Base-by-base conservation (phyloP, 2,329 filamentous ascomycete genomes). In the Monilinia vaccinii-corymbosi region DNA sequence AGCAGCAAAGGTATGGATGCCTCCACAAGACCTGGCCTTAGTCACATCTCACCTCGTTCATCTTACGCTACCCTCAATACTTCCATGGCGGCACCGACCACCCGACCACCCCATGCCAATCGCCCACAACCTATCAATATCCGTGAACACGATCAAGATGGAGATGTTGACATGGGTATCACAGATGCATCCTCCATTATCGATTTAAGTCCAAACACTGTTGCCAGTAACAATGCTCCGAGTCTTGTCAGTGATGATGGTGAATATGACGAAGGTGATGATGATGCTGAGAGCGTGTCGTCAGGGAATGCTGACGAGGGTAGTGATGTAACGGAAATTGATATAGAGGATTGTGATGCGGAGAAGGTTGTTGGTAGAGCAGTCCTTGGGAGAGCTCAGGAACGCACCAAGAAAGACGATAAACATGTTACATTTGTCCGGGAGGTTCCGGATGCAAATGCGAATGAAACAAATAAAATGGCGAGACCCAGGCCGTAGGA, bases 161-260 rank as follows among this genome's bases (percentile, higher is more conserved):
- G 66, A 46, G 70, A 74, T 31, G 70, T 73, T 47, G 68, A 78
- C 31, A 42, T 44, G 77, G 74, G 64, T 80, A 79, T 69, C 51
- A 46, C 34, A 8, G 58, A 64, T 58, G 74, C 78, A 49, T 80
- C 83, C 60, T 77, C 84, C 70, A 82, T 85, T 58, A 77, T 78
- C 50, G 83, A 88, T 58, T 73, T 89, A 60, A 89, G 86, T 67
- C 87, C 87, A 6, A 84, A 84, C 67, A 87, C 86, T 0, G 74
- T 85, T 48, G 79, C 86, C 55, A 88, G 86, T 71, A 90, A 90
- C 72, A 88, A 89, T 65, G 87, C 88, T 10, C 88, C 88, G 25
- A 91, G 87, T 67, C 79, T 92, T 52, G 87, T 91, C 69, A 90
- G 87, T 73, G 88, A 92, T 73, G 87, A 91, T 69, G 86, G 87